phyloP scores from a whole-genome alignment of 148 eudicot species.

The Polygonum aviculare region DNA sequence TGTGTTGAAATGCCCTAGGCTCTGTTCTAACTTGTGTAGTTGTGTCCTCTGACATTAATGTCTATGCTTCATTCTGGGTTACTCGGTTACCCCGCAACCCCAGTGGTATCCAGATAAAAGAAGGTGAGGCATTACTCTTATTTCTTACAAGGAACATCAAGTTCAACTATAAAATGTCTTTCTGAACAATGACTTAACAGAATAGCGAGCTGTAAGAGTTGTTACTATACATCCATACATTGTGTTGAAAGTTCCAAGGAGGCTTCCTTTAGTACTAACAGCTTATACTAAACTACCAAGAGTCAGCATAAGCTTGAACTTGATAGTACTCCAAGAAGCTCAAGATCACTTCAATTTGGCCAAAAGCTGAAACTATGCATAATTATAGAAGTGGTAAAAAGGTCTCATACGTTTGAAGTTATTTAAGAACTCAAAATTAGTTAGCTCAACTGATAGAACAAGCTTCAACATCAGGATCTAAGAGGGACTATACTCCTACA shows the following conservation, averaged over 20 bases:
- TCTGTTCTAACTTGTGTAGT: no score
- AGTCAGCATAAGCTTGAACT: neutral
- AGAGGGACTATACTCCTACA: no score
- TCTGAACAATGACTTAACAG: slow-evolving; percentile 4
- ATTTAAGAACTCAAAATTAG: neutral
- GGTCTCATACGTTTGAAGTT: neutral
- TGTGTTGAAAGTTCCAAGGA: no score
- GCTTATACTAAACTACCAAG: neutral
- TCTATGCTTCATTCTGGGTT: neutral
- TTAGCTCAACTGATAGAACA: neutral
- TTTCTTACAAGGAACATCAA: neutral
- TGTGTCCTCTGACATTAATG: no score
- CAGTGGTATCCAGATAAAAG: no score
- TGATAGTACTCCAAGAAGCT: neutral
- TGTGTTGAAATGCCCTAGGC: no score
- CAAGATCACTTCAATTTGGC: neutral
- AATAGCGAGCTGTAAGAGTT: neutral
- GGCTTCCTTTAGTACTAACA: neutral
- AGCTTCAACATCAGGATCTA: neutral
- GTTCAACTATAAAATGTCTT: neutral
- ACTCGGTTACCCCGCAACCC: no score
- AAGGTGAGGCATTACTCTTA: neutral
- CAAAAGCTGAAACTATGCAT: neutral
- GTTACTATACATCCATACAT: neutral
- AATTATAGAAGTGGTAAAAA: neutral